Percentiles rank a stretch among this genome's conserved stretches.
Evolutionary conservation across 495 filamentous ascomycete species (phyloP).

Genomic region (Neurospora tetraspora): DNA sequence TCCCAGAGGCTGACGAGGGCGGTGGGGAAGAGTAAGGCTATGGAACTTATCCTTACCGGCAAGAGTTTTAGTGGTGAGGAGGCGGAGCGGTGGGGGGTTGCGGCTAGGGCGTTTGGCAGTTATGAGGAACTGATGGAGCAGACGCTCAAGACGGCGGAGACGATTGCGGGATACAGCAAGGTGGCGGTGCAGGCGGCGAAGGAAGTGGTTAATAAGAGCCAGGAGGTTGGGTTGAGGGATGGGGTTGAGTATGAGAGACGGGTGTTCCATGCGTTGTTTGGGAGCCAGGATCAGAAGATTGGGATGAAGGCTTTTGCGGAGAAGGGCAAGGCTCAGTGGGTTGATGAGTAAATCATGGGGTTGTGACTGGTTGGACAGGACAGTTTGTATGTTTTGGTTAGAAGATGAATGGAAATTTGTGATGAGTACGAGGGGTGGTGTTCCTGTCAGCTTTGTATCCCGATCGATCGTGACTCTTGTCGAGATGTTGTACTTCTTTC

Average conservation of each 20-base stretch:
- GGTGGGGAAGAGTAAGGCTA: constrained; percentile 80
- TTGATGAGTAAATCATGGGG: constrained; percentile 49
- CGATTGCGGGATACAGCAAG: constrained; percentile 69
- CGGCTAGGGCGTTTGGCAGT: constrained; percentile 68
- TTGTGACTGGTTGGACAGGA: background rate
- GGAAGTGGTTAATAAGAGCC: constrained; percentile 96
- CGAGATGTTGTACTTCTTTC: background rate
- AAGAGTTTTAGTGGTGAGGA: constrained; percentile 69
- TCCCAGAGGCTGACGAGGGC: constrained; percentile 80
- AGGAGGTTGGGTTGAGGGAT: constrained; percentile 75
- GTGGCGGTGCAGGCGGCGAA: constrained; percentile 86
- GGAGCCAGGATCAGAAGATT: constrained; percentile 91
- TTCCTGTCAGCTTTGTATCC: background rate
- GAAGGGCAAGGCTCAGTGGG: constrained; percentile 92
- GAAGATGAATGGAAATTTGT: background rate
- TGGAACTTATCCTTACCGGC: constrained; percentile 90
- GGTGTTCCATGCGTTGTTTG: constrained; percentile 87
- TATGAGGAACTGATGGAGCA: constrained; percentile 74
- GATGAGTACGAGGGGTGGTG: background rate
- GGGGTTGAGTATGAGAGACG: constrained; percentile 91
- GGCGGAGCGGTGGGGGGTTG: constrained; percentile 85
- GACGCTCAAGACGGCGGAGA: constrained; percentile 72
- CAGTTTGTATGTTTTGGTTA: background rate
- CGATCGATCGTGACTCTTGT: background rate
- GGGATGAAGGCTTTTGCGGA: constrained; percentile 93